These are phyloP conservation scores for Fusarium sp. DNA, from an alignment of 2,329 filamentous ascomycete species.

Conservation along the genomic window DNA sequence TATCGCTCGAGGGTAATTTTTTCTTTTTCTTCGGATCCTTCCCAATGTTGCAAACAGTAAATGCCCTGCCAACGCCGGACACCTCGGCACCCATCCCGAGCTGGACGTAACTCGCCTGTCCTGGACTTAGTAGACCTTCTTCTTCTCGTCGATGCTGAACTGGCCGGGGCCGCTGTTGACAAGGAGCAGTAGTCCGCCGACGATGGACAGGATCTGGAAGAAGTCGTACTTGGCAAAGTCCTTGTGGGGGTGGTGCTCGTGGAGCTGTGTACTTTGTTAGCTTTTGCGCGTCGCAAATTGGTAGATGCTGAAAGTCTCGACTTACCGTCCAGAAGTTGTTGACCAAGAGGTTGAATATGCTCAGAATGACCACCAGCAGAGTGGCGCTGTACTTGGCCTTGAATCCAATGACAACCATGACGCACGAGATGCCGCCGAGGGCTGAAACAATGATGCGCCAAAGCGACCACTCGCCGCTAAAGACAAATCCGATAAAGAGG, in stretches of 20 bases:
- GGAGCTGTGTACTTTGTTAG: conserved; percentile 69
- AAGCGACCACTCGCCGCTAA: conserved; percentile 91
- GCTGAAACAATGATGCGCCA: conserved; percentile 87
- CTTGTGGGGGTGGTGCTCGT: conserved; percentile 98
- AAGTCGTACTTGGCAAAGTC: conserved; percentile 99
- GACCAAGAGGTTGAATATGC: conserved; percentile 94
- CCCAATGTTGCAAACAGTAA: conserved; percentile 35
- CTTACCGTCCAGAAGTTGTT: conserved; percentile 99
- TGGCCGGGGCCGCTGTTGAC: conserved; percentile 99
- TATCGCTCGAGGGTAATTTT: conserved; percentile 22
- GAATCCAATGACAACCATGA: conserved; percentile 99
- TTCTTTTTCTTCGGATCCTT: conserved; percentile 35
- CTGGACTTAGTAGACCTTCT: conserved; percentile 89
- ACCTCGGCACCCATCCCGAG: conserved; percentile 28
- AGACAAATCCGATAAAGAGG: conserved; percentile 96
- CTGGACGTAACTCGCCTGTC: conserved; percentile 16
- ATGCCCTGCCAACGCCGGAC: conserved; percentile 39
- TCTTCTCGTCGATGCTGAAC: conserved; percentile 99
- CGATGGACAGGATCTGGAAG: conserved; percentile 99
- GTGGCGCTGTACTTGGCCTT: conserved; percentile 99
- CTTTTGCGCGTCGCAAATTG: background rate
- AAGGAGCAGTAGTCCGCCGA: conserved; percentile 92
- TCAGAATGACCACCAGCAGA: conserved; percentile 92
- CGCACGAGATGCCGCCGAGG: conserved; percentile 87
- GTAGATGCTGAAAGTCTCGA: conserved; percentile 3